phyloP scores from a whole-genome alignment of 805 yeast genomes.

The Blastobotrys peoriensis region DNA sequence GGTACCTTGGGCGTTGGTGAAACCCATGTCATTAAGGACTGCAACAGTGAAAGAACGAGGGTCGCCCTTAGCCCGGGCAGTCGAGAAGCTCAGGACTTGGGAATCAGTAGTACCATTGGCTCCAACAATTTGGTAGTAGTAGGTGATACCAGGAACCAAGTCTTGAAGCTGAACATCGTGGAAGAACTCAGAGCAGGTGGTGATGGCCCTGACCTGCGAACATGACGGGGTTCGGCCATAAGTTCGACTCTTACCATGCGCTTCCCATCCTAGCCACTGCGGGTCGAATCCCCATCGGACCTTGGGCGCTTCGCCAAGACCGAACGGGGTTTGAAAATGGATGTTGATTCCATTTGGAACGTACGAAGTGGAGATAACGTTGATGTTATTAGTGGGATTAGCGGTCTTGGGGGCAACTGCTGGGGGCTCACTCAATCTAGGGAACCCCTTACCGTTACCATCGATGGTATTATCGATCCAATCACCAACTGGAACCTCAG shows the following conservation, averaged over 20 bases:
- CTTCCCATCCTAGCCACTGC: not conserved
- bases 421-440: constrained; percentile 14
- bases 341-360: constrained; percentile 16
- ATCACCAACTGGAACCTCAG: constrained; percentile 16
- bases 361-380: constrained; percentile 13
- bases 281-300: constrained; percentile 13
- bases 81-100: constrained; percentile 8
- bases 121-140: constrained; percentile 21
- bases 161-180: constrained; percentile 22
- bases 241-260: constrained; percentile 14
- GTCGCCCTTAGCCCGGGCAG: constrained; percentile 9
- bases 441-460: constrained; percentile 17
- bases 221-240: constrained; percentile 21
- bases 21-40: constrained; percentile 14
- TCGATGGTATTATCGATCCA: constrained; percentile 13
- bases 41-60: constrained; percentile 10
- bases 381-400: constrained; percentile 16
- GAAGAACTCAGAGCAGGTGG: constrained; percentile 17
- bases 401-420: constrained; percentile 12
- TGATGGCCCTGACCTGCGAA: constrained; percentile 8
- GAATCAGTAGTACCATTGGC: constrained; percentile 13
- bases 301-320: constrained; percentile 15
- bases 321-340: constrained; percentile 18
- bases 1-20: constrained; percentile 11
- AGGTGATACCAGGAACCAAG: constrained; percentile 19